phyloP scores from a whole-genome alignment of 345 rosid genomes.

The Isatis tinctoria region DNA sequence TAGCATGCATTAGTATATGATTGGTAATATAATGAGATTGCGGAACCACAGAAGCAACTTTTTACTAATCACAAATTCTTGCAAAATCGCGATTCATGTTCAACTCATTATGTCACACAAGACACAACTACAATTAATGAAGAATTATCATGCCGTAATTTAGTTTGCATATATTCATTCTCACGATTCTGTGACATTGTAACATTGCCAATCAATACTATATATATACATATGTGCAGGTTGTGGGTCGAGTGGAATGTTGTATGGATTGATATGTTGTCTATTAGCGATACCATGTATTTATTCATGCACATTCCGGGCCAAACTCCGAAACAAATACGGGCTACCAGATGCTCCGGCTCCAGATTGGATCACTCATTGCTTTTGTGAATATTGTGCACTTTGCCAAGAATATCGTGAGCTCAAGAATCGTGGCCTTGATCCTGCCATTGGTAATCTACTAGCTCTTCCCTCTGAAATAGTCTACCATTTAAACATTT shows the following conservation, averaged over 20 bases:
- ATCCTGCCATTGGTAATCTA: constrained; percentile 44
- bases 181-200: background rate
- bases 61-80: background rate
- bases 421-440: constrained; percentile 42
- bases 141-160: background rate
- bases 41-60: background rate
- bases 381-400: constrained; percentile 46
- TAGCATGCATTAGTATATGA: background rate
- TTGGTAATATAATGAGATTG: background rate
- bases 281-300: constrained; percentile 16
- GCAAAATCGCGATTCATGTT: background rate
- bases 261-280: constrained; percentile 27
- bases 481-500: background rate
- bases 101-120: background rate
- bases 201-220: background rate
- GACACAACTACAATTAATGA: background rate
- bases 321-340: constrained; percentile 37
- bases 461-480: background rate
- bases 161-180: background rate
- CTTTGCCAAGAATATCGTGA: constrained; percentile 59
- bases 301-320: constrained; percentile 31
- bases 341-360: constrained; percentile 51
- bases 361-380: constrained; percentile 44
- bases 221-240: background rate
- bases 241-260: constrained; percentile 24